Evolutionary conservation across 2,329 filamentous ascomycete species (phyloP).

Genomic region (Elsinoe arachidis): DNA sequence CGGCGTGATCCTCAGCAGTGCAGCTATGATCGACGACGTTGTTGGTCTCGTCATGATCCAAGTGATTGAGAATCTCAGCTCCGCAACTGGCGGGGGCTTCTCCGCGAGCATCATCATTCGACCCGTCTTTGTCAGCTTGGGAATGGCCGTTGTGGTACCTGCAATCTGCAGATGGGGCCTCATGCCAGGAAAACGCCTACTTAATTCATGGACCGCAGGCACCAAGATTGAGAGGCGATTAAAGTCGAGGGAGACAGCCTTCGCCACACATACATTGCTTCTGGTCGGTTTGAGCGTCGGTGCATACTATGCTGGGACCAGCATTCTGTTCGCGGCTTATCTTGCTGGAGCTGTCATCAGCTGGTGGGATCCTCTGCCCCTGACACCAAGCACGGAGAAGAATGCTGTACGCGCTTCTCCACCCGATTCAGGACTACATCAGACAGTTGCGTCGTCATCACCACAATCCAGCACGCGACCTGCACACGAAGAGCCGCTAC

Average conservation of each 20-base stretch:
- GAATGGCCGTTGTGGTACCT: conserved; percentile 42
- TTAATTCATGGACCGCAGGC: neutral
- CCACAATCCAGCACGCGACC: too few relatives aligned
- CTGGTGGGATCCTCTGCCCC: conserved; percentile 46
- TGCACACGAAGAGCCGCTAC: neutral
- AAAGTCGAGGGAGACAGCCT: conserved; percentile 3
- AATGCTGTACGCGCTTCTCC: too few relatives aligned
- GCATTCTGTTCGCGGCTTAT: conserved; percentile 55
- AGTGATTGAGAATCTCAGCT: conserved; percentile 59
- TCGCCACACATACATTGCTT: conserved; percentile 38
- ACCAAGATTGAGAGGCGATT: neutral
- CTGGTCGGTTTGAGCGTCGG: conserved; percentile 44
- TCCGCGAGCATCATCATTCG: conserved; percentile 38
- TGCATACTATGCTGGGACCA: conserved; percentile 53
- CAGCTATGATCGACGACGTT: conserved; percentile 77
- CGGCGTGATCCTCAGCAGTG: conserved; percentile 57
- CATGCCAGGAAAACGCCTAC: conserved; percentile 31
- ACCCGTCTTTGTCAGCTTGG: conserved; percentile 44
- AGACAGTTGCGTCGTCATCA: too few relatives aligned
- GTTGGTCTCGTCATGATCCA: conserved; percentile 69
- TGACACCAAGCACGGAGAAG: too few relatives aligned
- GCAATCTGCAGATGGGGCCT: conserved; percentile 40
- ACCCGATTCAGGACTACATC: too few relatives aligned
- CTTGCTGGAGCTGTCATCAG: conserved; percentile 48
- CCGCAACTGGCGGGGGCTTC: conserved; percentile 25